A percentile compares a stretch with the other conserved stretches of the same genome.
These are phyloP conservation scores for Backusella sp. DNA, from an alignment of 192 early-diverging fungal species.

Conservation along the genomic window DNA sequence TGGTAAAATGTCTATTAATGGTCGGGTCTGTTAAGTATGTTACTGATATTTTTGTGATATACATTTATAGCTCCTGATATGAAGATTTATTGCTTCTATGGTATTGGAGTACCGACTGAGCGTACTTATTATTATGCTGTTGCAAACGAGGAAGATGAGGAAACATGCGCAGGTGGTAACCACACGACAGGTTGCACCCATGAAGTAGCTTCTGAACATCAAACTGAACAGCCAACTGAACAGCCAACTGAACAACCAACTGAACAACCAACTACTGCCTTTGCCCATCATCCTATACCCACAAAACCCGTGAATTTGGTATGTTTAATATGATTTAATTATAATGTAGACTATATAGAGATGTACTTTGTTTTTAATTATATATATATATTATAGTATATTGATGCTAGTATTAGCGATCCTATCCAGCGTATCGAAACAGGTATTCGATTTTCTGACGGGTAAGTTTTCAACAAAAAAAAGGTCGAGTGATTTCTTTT, in stretches of 20 bases:
- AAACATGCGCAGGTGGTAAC: neutral
- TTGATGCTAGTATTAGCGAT: constrained; percentile 57
- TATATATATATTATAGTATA: constrained; percentile 27
- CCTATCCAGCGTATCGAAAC: constrained; percentile 61
- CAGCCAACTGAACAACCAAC: neutral
- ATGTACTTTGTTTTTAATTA: neutral
- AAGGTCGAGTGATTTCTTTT: too few species aligned
- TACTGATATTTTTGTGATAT: neutral
- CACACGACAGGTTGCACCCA: neutral
- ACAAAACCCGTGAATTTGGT: constrained; percentile 1
- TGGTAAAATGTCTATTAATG: neutral
- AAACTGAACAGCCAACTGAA: too few species aligned
- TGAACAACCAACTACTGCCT: neutral
- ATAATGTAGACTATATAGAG: neutral
- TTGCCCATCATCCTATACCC: neutral
- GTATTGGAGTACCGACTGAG: constrained; percentile 75
- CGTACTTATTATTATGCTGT: constrained; percentile 75
- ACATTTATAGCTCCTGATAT: constrained; percentile 57
- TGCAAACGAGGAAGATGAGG: constrained; percentile 29
- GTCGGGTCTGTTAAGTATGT: neutral
- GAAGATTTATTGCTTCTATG: constrained; percentile 85
- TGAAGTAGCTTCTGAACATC: neutral
- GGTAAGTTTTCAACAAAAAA: constrained; percentile 40
- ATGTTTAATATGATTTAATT: neutral
- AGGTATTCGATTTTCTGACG: constrained; percentile 66